Base-by-base conservation (phyloP, 1,284 basidiomycete genomes). In the Tetrapyrgos nigripes region DNA sequence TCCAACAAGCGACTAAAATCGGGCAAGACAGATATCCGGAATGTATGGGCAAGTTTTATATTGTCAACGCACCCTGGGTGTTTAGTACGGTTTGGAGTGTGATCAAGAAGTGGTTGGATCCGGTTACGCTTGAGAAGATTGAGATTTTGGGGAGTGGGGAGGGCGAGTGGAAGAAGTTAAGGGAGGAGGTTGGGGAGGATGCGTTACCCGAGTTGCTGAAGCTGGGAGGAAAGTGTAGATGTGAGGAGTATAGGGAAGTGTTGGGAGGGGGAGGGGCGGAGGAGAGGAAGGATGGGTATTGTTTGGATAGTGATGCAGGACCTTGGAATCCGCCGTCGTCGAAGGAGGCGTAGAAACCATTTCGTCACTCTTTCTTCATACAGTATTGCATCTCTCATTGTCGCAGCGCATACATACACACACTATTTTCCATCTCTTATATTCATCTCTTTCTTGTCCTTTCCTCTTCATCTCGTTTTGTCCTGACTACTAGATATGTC, bases 21-120 rank as follows among this genome's bases (percentile, higher is more conserved):
- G 93, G 94, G 8, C 96, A 98, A 79, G 87, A 97, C 78, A 84
- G 92, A 68, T 97, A 96, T 79, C 93, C 94, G n/a, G 93, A 96
- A 76, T 90, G 87, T 62, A 97, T 98, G 96, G 96, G 96, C 77
- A 92, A 92, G 72, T 97, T 97, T 83, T 98, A 87, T 82, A 96
- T 98, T 82, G 91, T 96, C 82, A 96, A 96, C 71, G 90, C 94
- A 0, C 96, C 97, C 1, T 97, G 91, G 88, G 86, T 90, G 56
- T 98, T 98, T 81, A 86, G 87, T 51, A 87, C 91, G 47, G 91
- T 97, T 45, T 99, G 97, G 97, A 62, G 79, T 28, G 78, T 96
- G 67, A 86, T 98, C 79, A 97, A 96, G 80, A 88, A 87, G 8
- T 98, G 94, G 94, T 83, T 99, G 66, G 97, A 98, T 78, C 89